Percentiles rank a stretch among this genome's conserved stretches.
These are phyloP conservation scores for Aureobasidium sp. DNA, from an alignment of 2,329 filamentous ascomycete species.

Conservation along the genomic window DNA sequence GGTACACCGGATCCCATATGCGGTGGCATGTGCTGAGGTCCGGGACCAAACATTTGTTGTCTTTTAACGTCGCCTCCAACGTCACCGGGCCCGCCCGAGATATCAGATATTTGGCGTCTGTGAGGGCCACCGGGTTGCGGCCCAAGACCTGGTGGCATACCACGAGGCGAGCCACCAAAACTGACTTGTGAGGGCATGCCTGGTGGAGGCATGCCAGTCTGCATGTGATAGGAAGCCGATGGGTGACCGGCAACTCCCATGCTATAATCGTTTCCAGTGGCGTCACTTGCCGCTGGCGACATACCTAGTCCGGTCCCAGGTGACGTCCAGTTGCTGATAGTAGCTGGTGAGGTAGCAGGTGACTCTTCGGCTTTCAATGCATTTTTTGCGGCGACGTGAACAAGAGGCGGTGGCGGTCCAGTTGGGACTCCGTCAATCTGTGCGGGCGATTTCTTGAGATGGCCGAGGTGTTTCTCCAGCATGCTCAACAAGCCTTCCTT, in stretches of 20 bases:
- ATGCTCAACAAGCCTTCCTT: conserved; percentile 69
- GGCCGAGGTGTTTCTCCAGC: conserved; percentile 79
- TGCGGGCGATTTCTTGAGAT: conserved; percentile 55
- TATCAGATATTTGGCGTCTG: conserved; percentile 52
- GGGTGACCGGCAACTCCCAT: conserved; percentile 30
- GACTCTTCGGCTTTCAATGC: conserved; percentile 56
- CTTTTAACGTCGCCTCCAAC: conserved; percentile 46
- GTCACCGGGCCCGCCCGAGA: conserved; percentile 45
- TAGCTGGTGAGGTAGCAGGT: conserved; percentile 51
- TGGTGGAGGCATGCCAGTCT: conserved; percentile 15
- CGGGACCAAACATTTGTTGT: conserved; percentile 46
- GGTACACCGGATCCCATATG: conserved; percentile 20
- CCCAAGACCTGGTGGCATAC: conserved; percentile 24
- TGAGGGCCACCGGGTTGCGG: conserved; percentile 32
- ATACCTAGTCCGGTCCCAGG: conserved; percentile 50
- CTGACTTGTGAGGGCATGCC: conserved; percentile 23
- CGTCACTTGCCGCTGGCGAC: conserved; percentile 43
- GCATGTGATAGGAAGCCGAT: conserved; percentile 30
- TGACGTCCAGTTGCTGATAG: conserved; percentile 55
- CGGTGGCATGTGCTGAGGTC: conserved; percentile 11
- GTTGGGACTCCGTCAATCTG: conserved; percentile 25
- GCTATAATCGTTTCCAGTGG: conserved; percentile 37
- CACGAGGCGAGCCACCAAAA: conserved; percentile 33
- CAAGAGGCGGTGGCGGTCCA: conserved; percentile 43
- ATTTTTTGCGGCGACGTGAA: conserved; percentile 44